A percentile compares a stretch with the other conserved stretches of the same genome.
phyloP scores from a whole-genome alignment of 768 basidiomycete genomes.

The Suillus sp. region DNA sequence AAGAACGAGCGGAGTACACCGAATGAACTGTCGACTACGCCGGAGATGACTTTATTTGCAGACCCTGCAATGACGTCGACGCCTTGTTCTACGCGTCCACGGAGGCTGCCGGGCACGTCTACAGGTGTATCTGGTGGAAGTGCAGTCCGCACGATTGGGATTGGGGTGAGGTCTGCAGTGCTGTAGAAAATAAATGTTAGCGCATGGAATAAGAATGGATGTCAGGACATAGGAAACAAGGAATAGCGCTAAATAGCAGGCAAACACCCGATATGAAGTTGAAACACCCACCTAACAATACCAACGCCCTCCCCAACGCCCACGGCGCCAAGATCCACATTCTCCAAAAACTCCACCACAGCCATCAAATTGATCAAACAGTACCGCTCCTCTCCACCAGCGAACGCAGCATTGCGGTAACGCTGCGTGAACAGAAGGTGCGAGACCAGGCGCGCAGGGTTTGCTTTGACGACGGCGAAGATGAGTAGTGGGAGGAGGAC shows the following conservation, averaged over 20 bases:
- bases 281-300: conserved; percentile 52
- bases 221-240: neutral
- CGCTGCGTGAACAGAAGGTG: conserved; percentile 42
- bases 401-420: conserved; percentile 33
- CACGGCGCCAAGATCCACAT: conserved; percentile 81
- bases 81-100: conserved; percentile 76
- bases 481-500: conserved; percentile 92
- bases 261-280: conserved; percentile 12
- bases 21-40: conserved; percentile 90
- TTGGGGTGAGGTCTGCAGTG: conserved; percentile 79
- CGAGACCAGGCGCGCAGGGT: conserved; percentile 78
- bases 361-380: conserved; percentile 95
- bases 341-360: conserved; percentile 93
- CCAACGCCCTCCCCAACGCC: conserved; percentile 63
- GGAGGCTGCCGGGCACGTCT: conserved; percentile 56
- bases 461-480: conserved; percentile 90
- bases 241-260: neutral
- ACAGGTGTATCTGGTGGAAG: conserved; percentile 49
- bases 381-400: conserved; percentile 85
- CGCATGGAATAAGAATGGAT: neutral
- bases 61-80: conserved; percentile 81
- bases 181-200: conserved; percentile 37
- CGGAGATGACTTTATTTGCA: conserved; percentile 75
- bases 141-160: conserved; percentile 60
- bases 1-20: conserved; percentile 82